Base-by-base conservation (phyloP, 306 rosid species). In the Lathyrus tuberosus region DNA sequence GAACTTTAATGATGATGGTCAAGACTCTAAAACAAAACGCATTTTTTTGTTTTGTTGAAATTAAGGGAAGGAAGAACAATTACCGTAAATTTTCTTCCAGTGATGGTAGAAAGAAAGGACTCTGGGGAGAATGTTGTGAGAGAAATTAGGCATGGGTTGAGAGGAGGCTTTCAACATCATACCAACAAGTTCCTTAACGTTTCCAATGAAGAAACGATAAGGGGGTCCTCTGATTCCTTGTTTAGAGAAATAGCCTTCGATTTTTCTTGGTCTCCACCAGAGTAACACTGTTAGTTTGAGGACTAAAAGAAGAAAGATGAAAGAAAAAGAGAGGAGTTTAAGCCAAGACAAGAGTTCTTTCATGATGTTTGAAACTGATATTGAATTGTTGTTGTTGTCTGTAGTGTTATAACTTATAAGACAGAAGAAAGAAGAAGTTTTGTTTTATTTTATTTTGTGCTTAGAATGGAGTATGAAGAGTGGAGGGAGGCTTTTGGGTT, bases 191-290 rank as follows among this genome's bases (percentile, higher is more conserved):
- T 95, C 91, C 33, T 74, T 91, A 7, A 87, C 87, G 66, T 95
- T 95, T 42, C 99, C 99, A 57, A 91, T 87, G 96, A 95, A 89
- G 92, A 95, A 91, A 40, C 86, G 95, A 67, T 95, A 95, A 20
- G 96, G 97, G 26, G 99, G 99, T 3, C 99, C 99, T 80, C 87
- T 76, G 64, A 95, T 91, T 35, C 99, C 99, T 83, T 95, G 97
- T 33, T 53, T 85, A 0, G 84, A 72, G 80, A 95, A 95, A 83
- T 95, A 97, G 13, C 20, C 66, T 80, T 89, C 87, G 11, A 87
- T 91, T 73, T 76, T 89, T 44, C 90, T 79, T 20, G 99, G 99
- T 16, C 84, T 82, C 99, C 99, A 95, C 99, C 99, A 95, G 3
- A 95, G 78, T 20, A 84, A 8, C 20, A 84, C 86, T 2, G 71